Base-by-base conservation (phyloP, 495 filamentous ascomycete species). In the Mytilinidion resinicola region DNA sequence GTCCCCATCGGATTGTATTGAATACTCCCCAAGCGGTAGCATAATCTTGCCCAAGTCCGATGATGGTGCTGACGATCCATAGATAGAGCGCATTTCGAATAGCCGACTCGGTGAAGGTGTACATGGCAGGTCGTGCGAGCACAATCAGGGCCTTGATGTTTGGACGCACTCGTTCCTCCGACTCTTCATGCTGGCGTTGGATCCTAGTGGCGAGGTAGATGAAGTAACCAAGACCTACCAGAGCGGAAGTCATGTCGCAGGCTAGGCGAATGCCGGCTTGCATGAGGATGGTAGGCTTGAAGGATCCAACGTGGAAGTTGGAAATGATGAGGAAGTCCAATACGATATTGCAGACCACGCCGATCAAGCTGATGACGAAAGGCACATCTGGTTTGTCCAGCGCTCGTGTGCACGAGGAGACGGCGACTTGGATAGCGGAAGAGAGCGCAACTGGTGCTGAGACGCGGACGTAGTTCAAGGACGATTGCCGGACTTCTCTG, bases 11-110 rank as follows among this genome's bases (percentile, higher is more conserved):
- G 57, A 90, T 88, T 0, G 85, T 88, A 58, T 80, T 87, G 73
- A 90, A 89, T 38, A 89, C 74, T 12, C 84, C 81, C 86, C 85
- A 90, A 1, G 86, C 85, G 2, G 86, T 89, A 1, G 83, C 82
- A 69, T 89, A 89, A 25, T 81, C 76, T 0, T 70, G 62, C 4
- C 85, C 85, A 57, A 89, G 72, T 0, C 76, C 63, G 0, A 90
- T 76, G 38, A 89, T 86, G 9, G 75, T 77, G 42, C 70, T 77
- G n/a, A 89, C 76, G 1, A 90, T 75, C 86, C 85, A 90, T 14
- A 90, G 77, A 57, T 90, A 89, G 0, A 90, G 72, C 0, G 82
- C 76, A 53, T 90, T 90, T 7, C 87, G 75, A 20, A 88, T 67
- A 2, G 80, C 80, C 0, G 84, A 88, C 60, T 90, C 86, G 10